Conservation (phyloP, 352 stramenopile species). For the Phytophthora hybrid region DNA sequence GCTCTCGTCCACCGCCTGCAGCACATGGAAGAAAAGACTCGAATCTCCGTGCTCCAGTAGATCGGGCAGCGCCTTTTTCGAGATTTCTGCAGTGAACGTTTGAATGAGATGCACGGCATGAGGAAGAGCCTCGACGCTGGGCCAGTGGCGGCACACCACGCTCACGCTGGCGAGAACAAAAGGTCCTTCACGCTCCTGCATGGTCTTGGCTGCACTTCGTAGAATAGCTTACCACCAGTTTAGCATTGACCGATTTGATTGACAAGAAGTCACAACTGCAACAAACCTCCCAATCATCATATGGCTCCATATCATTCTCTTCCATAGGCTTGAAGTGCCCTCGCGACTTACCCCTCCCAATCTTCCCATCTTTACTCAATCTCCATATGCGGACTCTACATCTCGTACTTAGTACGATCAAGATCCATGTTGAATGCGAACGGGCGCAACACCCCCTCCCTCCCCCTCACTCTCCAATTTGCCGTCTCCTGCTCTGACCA, state of each 20-base stretch:
- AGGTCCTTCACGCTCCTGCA: not conserved
- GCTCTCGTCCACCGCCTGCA: not conserved
- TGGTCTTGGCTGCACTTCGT: not conserved
- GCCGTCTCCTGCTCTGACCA: not conserved
- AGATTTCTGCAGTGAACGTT: not conserved
- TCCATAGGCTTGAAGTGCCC: constrained; percentile 13
- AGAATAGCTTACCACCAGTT: too few relatives aligned
- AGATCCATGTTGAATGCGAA: constrained; percentile 35
- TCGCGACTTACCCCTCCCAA: not conserved
- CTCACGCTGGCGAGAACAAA: not conserved
- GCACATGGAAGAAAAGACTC: not conserved
- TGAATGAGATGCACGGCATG: not conserved
- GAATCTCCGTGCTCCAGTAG: not conserved
- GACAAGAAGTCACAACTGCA: too few relatives aligned
- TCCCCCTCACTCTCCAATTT: too few relatives aligned
- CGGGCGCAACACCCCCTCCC: not conserved
- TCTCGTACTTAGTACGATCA: constrained; percentile 19
- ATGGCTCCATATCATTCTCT: constrained; percentile 3
- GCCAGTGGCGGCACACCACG: not conserved
- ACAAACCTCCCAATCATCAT: too few relatives aligned
- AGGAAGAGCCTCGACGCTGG: not conserved
- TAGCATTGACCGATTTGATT: too few relatives aligned
- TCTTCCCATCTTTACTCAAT: constrained; percentile 10
- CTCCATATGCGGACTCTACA: constrained; percentile 25
- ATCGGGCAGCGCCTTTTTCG: not conserved